Evolutionary conservation across 768 basidiomycete species (phyloP), one percentile per base, ranked within the genome.

Genomic region (Tremella fuciformis): DNA sequence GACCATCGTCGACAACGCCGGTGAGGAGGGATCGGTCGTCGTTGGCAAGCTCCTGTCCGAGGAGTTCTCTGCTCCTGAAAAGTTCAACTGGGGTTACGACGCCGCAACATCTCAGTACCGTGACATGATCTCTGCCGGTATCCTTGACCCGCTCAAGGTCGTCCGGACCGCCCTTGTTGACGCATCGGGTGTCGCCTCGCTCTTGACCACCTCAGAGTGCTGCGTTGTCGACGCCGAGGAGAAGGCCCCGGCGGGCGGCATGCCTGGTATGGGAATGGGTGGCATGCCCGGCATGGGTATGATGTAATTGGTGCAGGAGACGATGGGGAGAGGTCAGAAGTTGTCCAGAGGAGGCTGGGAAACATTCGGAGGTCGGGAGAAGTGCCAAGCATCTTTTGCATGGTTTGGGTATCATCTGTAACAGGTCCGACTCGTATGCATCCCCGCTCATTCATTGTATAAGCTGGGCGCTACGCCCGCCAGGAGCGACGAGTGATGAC

Each of bases 121-220:
- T 46, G 90, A 98, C 79, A 92, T 98, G 91, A 87, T 97, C 80
- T 82, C 86, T 77, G 82, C 85, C 25, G 94, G 94, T 71, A 96
- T 98, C 67, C 87, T 97, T 46, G 94, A 98, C 80, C 93, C 92
- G 1, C 81, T 93, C 60, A 94, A 94, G 84, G 94, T 98, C 51
- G 93, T 96, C 51, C 81, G 90, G 69, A 94, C 91, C 2, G 91
- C 91, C 1, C 81, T 97, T 25, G 85, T 93, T 1, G 93, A 98
- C 74, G 93, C 94, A 0, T 71, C 84, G 21, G 92, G 94, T 73
- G 93, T 97, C n/a, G 91, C 93, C 2, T 88, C 86, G 62, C 79
- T 98, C 77, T 80, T 97, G 78, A 91, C 91, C 49, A 98, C 93
- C 52, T 89, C 87, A 67, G 93, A 98, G 81, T 87, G 85, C 41